phyloP scores from a whole-genome alignment of 352 stramenopile genomes.

The Phytophthora fragariaefolia region DNA sequence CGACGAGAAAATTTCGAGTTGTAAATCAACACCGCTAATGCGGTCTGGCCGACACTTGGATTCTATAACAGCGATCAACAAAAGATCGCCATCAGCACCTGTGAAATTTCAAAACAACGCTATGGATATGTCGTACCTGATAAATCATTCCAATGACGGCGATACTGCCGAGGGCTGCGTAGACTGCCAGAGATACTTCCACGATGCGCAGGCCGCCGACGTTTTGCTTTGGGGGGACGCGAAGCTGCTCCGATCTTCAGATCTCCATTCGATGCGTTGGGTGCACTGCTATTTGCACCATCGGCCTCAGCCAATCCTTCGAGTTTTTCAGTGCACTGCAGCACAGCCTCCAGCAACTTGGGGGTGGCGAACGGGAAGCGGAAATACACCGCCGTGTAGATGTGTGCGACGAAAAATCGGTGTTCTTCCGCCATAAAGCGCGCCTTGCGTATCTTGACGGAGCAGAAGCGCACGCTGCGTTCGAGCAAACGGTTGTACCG shows the following conservation, averaged over 20 bases:
- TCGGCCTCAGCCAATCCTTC: slow-evolving; percentile 33
- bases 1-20: slow-evolving; percentile 57
- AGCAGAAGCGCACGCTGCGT: slow-evolving; percentile 65
- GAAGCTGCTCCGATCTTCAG: slow-evolving; percentile 14
- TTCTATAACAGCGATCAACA: slow-evolving; percentile 23
- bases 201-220: slow-evolving; percentile 19
- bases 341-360: slow-evolving; percentile 57
- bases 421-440: slow-evolving; percentile 77
- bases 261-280: slow-evolving; percentile 21
- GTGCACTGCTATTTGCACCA: slow-evolving; percentile 8
- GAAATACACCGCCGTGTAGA: slow-evolving; percentile 74
- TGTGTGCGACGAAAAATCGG: slow-evolving; percentile 73
- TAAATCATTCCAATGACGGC: slow-evolving; percentile 71
- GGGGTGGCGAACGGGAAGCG: slow-evolving; percentile 61
- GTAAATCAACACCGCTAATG: slow-evolving; percentile 52
- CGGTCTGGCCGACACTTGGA: slow-evolving; percentile 42
- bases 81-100: slow-evolving; percentile 1
- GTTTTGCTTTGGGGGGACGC: slow-evolving; percentile 24
- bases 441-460: slow-evolving; percentile 67
- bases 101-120: background rate
- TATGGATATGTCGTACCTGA: slow-evolving; percentile 29
- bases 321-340: slow-evolving; percentile 64
- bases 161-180: slow-evolving; percentile 58
- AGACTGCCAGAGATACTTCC: slow-evolving; percentile 35
- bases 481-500: slow-evolving; percentile 69